Base-by-base conservation (phyloP, 257 asterid species). In the Solanum rostratum region DNA sequence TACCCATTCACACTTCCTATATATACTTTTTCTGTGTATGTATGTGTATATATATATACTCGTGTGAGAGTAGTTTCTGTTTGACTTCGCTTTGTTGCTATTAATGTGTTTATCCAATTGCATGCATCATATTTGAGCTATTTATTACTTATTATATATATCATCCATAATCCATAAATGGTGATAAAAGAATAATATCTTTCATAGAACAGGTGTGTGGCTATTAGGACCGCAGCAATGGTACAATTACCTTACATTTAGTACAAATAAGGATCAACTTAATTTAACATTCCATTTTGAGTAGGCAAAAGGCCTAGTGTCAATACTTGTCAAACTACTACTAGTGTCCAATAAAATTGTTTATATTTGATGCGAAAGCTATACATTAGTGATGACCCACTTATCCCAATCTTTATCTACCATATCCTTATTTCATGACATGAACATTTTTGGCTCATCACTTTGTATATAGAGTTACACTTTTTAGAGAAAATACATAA, bases 251-350 rank as follows among this genome's bases (percentile, higher is more conserved):
- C 30, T 71, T 71, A 71, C 43, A 70, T 41, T 11, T 70, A 41
- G 43, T 70, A 70, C 30, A 70, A 20, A 43, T 33, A 33, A 33
- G 39, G 4, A 5, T 33, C 39, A 4, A 33, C 39, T 4, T 3
- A 33, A 33, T 33, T 33, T 63, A 76, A 46, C 62, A 85, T 82
- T 89, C 87, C 85, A 82, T 86, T 81, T 87, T 86, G 27, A 22
- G 65, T 52, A 70, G 84, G 84, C 53, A 45, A 53, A 71, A 41
- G 33, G 15, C 1, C 55, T 41, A 71, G 4, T 71, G 19, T 71
- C 37, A n/a, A 29, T 63, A 69, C 52, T 50, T 69, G 5, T 10
- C 78, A 69, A 37, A 69, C 24, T 29, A 29, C 20, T 39, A 69
- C 18, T 19, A 19, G 27, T 20, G 19, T 70, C 79, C 79, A 70